Evolutionary conservation across 129 eudicot genomes (phyloP).

Genomic region (Rutidosis leptorrhynchoides): DNA sequence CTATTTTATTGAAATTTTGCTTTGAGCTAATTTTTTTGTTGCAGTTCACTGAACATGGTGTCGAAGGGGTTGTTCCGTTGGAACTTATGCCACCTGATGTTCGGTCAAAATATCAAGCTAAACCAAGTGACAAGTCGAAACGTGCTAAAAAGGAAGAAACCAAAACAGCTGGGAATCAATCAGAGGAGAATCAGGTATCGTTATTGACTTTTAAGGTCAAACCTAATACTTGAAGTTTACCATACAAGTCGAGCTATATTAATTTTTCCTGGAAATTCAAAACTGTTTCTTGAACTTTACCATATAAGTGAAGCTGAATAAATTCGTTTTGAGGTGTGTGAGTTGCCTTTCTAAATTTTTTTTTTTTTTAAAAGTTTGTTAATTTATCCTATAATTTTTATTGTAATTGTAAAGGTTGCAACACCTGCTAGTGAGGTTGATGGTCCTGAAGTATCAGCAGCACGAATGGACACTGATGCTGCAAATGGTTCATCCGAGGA

Average conservation of each 20-base stretch:
- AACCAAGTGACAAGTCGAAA: constrained; percentile 72
- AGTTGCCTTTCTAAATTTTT: too few species aligned
- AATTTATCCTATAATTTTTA: not conserved
- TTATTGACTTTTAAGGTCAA: constrained; percentile 7
- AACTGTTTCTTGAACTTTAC: too few species aligned
- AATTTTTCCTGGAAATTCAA: too few species aligned
- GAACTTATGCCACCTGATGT: constrained; percentile 84
- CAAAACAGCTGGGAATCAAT: constrained; percentile 53
- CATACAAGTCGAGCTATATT: constrained; percentile 3
- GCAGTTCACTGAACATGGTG: constrained; percentile 90
- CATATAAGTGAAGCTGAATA: constrained; percentile 3
- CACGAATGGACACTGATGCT: constrained; percentile 61
- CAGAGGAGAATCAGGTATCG: constrained; percentile 78
- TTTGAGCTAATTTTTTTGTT: constrained; percentile 6
- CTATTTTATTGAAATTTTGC: not conserved
- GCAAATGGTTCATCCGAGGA: constrained; percentile 55
- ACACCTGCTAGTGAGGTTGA: constrained; percentile 69
- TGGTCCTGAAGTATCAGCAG: constrained; percentile 53
- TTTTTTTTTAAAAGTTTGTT: not conserved
- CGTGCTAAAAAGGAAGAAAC: constrained; percentile 88
- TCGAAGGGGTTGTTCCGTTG: constrained; percentile 91
- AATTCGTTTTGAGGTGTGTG: too few species aligned
- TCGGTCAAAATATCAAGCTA: constrained; percentile 72
- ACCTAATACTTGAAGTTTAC: not conserved
- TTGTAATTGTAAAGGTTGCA: constrained; percentile 39